Conservation (phyloP, 176 grass and related monocot genomes). For the Musa beccarii region DNA sequence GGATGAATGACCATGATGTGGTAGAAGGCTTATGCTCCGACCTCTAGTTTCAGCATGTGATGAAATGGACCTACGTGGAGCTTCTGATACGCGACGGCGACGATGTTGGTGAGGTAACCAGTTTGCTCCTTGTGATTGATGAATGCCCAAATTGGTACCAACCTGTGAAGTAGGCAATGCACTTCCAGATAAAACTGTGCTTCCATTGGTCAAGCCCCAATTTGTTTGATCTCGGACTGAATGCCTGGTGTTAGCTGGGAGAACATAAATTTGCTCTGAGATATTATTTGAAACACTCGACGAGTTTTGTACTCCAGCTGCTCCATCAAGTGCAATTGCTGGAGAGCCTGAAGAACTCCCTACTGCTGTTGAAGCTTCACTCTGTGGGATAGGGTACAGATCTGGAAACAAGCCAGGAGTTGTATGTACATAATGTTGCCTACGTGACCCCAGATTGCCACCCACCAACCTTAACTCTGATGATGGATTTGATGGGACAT, state of each 20-base stretch:
- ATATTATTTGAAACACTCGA: not conserved
- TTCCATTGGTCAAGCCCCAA: constrained; percentile 19
- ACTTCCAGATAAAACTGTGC: constrained; percentile 13
- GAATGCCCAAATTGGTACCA: not conserved
- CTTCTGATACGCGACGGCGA: not conserved
- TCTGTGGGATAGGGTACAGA: constrained; percentile 15
- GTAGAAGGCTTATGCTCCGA: constrained; percentile 1
- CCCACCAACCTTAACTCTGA: not conserved
- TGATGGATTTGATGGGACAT: not conserved
- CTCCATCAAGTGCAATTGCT: constrained; percentile 6
- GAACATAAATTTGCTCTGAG: constrained; percentile 1
- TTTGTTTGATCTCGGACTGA: constrained; percentile 6
- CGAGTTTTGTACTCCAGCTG: not conserved
- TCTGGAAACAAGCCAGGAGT: constrained; percentile 2
- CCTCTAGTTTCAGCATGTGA: constrained; percentile 6
- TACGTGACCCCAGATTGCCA: not conserved
- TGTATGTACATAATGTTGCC: not conserved
- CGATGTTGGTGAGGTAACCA: constrained; percentile 11
- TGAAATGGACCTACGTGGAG: constrained; percentile 2
- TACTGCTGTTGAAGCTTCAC: constrained; percentile 6
- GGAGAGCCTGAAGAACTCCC: constrained; percentile 14
- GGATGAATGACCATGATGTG: constrained; percentile 1
- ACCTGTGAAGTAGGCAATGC: constrained; percentile 3
- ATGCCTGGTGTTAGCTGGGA: constrained; percentile 2
- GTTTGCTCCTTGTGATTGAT: constrained; percentile 17